These are phyloP conservation scores for Rhipidocladum racemiflorum DNA, from an alignment of 176 grass and related monocot genomes.

Conservation along the genomic window DNA sequence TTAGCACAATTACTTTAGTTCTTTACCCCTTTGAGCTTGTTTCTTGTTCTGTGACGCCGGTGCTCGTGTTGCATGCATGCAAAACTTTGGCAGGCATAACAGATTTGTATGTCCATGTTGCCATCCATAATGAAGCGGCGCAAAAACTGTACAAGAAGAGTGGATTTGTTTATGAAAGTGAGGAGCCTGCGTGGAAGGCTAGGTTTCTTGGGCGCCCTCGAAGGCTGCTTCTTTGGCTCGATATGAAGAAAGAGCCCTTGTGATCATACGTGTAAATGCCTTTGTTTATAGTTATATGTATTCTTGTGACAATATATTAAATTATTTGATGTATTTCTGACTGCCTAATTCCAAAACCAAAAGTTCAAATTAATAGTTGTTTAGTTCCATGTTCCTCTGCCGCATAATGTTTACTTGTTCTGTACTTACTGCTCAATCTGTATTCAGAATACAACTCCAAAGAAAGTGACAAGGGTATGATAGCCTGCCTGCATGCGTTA, in stretches of 20 bases:
- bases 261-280: conserved; percentile 38
- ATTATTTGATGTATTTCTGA: not conserved
- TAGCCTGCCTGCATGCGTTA: not conserved
- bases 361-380: not conserved
- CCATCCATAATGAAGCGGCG: conserved; percentile 72
- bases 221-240: conserved; percentile 82
- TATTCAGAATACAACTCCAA: not conserved
- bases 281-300: not conserved
- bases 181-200: conserved; percentile 83
- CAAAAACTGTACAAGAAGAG: conserved; percentile 79
- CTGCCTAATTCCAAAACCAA: not conserved
- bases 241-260: conserved; percentile 50
- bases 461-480: not conserved
- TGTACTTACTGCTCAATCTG: not conserved
- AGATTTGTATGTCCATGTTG: conserved; percentile 97
- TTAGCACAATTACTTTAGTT: not conserved
- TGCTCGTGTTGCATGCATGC: not conserved
- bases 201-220: conserved; percentile 75
- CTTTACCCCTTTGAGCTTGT: not conserved
- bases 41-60: not conserved
- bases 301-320: not conserved
- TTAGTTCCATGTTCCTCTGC: not conserved
- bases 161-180: conserved; percentile 88
- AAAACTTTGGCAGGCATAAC: conserved; percentile 66
- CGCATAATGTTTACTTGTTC: not conserved